Evolutionary conservation across 164 flowering plant species (phyloP).

Genomic region (Magnolia sinica): DNA sequence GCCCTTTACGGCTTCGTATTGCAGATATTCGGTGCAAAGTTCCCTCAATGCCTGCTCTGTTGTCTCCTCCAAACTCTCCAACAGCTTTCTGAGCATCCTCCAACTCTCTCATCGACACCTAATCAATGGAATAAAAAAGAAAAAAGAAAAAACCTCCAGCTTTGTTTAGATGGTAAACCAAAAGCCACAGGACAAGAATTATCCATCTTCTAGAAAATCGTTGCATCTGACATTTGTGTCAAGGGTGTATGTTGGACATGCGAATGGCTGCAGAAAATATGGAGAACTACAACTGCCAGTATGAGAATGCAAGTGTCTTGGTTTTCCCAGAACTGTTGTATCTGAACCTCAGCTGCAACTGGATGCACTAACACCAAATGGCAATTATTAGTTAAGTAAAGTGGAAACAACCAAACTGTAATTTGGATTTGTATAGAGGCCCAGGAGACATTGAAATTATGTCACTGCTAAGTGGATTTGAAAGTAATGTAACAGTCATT

Average conservation of each 20-base stretch:
- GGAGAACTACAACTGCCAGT: neutral
- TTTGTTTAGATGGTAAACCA: neutral
- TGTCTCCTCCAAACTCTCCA: slow-evolving; percentile 70
- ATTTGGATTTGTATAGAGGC: neutral
- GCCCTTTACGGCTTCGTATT: slow-evolving; percentile 57
- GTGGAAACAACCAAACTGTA: neutral
- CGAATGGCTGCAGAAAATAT: neutral
- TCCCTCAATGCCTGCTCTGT: slow-evolving; percentile 75
- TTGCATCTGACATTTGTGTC: neutral
- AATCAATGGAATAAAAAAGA: slow-evolving; percentile 4
- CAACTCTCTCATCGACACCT: slow-evolving; percentile 63
- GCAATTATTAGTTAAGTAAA: neutral
- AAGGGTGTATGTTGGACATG: neutral
- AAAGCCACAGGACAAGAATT: neutral
- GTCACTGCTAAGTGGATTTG: too few relatives aligned
- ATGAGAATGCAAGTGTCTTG: neutral
- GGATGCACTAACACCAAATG: neutral
- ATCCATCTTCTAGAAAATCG: neutral
- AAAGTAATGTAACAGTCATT: too few relatives aligned
- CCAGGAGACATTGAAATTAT: neutral
- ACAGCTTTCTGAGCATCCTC: slow-evolving; percentile 61
- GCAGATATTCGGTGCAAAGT: slow-evolving; percentile 76
- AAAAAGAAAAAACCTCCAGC: neutral
- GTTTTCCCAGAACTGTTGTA: neutral
- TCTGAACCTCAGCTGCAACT: neutral